Evolutionary conservation across 352 stramenopile species (phyloP), one percentile per base, ranked within the genome.

Genomic region (Globisporangium solare): DNA sequence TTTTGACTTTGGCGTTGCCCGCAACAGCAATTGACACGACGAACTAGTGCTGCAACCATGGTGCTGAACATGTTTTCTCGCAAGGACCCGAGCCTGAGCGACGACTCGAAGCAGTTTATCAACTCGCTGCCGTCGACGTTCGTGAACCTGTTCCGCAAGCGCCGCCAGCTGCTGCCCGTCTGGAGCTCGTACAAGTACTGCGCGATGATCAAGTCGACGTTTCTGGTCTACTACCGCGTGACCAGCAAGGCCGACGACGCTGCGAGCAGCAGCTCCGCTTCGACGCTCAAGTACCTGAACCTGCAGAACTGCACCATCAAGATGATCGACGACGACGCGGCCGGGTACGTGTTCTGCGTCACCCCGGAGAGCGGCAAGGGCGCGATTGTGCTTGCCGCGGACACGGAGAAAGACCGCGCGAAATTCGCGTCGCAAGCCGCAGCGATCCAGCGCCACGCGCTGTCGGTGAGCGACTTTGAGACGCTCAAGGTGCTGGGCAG

Each of bases 181-280:
- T 95, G 85, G 85, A 87, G 76, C 65, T 89, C 81, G 32, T 64
- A 88, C 63, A 91, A 88, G 68, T 95, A 95, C 69, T 92, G 83
- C 67, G 63, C 75, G 51, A 81, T 91, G 81, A 92, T 95, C 73
- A 95, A 95, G 66, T 90, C 85, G 53, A 90, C 74, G 43, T 95
- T 70, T 60, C 60, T 95, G 42, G 68, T 95, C 18, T 95, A 91
- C 70, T 90, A 90, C 61, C 85, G 85, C 64, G 79, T 79, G 20
- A 78, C 66, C 17, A 89, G 83, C 17, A 89, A 85, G 45, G 37
- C 65, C 2, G 79, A 88, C 22, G 77, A 88, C 35, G 27, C 27
- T 35, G 59, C 63, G 13, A 47, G 45, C 53, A 14, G 20, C 61
- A 45, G 56, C 52, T 51, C 22, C 67, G 56, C 51, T 58, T 74